Percentiles rank a stretch among this genome's conserved stretches.
These are phyloP conservation scores for Penicillium decumbens DNA, from an alignment of 2,329 filamentous ascomycete species.

Conservation along the genomic window DNA sequence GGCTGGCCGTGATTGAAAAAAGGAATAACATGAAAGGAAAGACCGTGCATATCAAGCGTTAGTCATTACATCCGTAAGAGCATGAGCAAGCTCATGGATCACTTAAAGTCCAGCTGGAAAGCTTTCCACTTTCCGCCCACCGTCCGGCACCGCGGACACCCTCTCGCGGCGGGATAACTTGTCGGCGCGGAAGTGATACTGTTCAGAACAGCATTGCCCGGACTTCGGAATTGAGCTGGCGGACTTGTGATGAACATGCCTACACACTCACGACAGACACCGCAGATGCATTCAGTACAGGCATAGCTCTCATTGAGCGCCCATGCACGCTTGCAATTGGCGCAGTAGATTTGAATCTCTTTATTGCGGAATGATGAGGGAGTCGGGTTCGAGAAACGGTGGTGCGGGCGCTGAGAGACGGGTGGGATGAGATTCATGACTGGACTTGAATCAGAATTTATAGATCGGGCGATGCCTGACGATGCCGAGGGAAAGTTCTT, in stretches of 20 bases:
- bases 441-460: conserved; percentile 61
- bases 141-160: conserved; percentile 45
- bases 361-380: conserved; percentile 49
- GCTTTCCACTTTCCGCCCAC: conserved; percentile 47
- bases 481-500: conserved; percentile 68
- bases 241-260: conserved; percentile 43
- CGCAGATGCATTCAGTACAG: conserved; percentile 94
- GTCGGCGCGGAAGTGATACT: conserved; percentile 28
- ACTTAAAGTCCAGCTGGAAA: conserved; percentile 48
- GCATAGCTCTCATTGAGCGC: conserved; percentile 80
- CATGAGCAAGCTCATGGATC: conserved; percentile 17
- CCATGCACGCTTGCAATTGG: conserved; percentile 74
- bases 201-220: conserved; percentile 23
- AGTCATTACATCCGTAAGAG: conserved; percentile 32
- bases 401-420: conserved; percentile 35
- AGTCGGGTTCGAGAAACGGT: conserved; percentile 46
- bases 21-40: conserved; percentile 14
- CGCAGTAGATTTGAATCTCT: conserved; percentile 82
- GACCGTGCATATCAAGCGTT: conserved; percentile 21
- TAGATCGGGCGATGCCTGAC: conserved; percentile 64
- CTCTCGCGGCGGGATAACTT: conserved; percentile 38
- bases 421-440: conserved; percentile 39
- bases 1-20: conserved; percentile 7
- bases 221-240: conserved; percentile 36
- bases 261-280: conserved; percentile 83